Evolutionary conservation across 1,284 basidiomycete species (phyloP), one percentile per base, ranked within the genome.

Genomic region (Salmacisia buchloeana): DNA sequence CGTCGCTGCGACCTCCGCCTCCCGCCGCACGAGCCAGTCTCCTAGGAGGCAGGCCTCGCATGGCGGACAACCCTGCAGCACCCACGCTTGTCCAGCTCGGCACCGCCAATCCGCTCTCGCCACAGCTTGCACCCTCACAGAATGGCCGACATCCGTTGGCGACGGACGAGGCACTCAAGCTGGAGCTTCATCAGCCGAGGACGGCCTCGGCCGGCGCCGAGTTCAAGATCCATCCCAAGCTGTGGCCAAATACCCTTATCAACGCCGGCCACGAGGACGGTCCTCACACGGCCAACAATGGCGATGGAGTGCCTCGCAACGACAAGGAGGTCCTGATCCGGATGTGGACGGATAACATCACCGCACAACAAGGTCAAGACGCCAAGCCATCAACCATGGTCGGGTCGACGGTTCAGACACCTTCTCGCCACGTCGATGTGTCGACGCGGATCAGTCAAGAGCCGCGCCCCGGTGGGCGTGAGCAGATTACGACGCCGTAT

Each of bases 261-360:
- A n/a, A n/a, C n/a, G n/a, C n/a, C n/a, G n/a, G n/a, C n/a, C n/a
- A n/a, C n/a, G n/a, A n/a, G n/a, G n/a, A n/a, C n/a, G n/a, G n/a
- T n/a, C n/a, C n/a, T n/a, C n/a, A n/a, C n/a, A n/a, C n/a, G n/a
- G n/a, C n/a, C n/a, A n/a, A n/a, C n/a, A n/a, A n/a, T n/a, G n/a
- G n/a, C n/a, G n/a, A n/a, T n/a, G n/a, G n/a, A n/a, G n/a, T n/a
- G n/a, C n/a, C n/a, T n/a, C n/a, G n/a, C n/a, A 54, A 31, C 49
- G 49, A 54, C 27, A 54, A 54, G 31, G 49, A 54, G 31, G 49
- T 29, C 6, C 49, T 54, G 12, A 54, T 54, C 25, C 25, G 49
- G 49, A 54, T 54, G 49, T 54, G 49, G 49, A 54, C 49, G 25
- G 49, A 27, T n/a, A 27, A 54, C 12, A 54, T 54, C 6, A 31